Conservation (phyloP, 139 green algal species). For the Coelastrella sp. region DNA sequence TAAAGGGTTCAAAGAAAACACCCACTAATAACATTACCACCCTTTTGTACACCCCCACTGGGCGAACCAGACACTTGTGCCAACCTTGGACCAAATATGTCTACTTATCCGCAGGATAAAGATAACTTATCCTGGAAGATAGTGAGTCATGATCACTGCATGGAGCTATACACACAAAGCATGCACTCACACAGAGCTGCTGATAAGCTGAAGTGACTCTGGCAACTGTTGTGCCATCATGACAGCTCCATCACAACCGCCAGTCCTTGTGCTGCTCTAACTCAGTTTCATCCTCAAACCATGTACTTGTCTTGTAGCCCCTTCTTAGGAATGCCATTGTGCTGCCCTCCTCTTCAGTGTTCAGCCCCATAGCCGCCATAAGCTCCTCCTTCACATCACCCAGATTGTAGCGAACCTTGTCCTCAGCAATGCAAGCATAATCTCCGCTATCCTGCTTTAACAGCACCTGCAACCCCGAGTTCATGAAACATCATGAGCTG, state of each 20-base stretch:
- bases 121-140: neutral
- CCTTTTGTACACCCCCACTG: no score
- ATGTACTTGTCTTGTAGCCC: conserved; percentile 91
- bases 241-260: conserved; percentile 67
- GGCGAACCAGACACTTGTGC: no score
- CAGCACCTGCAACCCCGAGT: conserved; percentile 73
- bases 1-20: no score
- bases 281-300: conserved; percentile 90
- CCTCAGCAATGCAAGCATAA: conserved; percentile 90
- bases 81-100: neutral
- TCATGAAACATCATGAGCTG: neutral
- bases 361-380: conserved; percentile 85
- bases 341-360: conserved; percentile 85
- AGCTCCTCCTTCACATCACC: conserved; percentile 87
- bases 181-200: neutral
- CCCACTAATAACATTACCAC: no score
- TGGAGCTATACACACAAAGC: no score
- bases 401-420: conserved; percentile 82
- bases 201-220: neutral
- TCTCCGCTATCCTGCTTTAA: conserved; percentile 86
- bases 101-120: neutral
- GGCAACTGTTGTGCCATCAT: neutral
- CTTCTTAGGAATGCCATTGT: conserved; percentile 81
- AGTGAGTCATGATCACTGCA: neutral
- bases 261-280: conserved; percentile 77